Percentiles rank a stretch among this genome's conserved stretches.
Evolutionary conservation across 208 protist species (phyloP).

Genomic region (Strigomonas culicis): DNA sequence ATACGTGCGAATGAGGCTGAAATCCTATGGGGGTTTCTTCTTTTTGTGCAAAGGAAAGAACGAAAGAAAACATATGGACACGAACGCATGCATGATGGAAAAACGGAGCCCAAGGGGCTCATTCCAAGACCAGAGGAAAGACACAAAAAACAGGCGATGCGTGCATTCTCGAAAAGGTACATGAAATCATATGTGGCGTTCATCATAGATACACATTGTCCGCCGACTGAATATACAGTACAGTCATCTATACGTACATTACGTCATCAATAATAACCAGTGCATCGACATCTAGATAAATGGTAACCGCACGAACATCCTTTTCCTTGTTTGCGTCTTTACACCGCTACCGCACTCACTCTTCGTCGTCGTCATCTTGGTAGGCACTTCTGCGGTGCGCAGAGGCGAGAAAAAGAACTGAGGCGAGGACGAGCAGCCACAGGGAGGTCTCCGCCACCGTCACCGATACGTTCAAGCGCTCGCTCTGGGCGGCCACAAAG

Average conservation of each 20-base stretch:
- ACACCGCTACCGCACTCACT: conserved; percentile 12
- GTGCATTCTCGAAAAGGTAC: too few species aligned
- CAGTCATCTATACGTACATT: too few species aligned
- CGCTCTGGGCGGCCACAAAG: conserved; percentile 14
- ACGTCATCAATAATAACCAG: too few species aligned
- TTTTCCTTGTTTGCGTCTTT: neutral
- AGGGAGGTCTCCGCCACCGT: conserved; percentile 27
- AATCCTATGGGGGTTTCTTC: too few species aligned
- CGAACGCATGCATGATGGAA: too few species aligned
- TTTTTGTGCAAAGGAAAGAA: neutral
- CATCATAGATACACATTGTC: too few species aligned
- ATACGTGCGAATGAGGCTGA: too few species aligned
- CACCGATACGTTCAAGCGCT: neutral
- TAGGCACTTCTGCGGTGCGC: conserved; percentile 22
- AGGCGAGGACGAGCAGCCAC: conserved; percentile 27
- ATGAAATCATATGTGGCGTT: too few species aligned
- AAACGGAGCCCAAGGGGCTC: neutral
- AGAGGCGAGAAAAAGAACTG: conserved; percentile 25
- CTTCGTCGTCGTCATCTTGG: conserved; percentile 22
- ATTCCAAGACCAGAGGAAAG: neutral
- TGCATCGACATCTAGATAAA: too few species aligned
- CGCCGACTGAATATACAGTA: too few species aligned
- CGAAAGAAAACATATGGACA: neutral
- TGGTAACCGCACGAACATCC: neutral
- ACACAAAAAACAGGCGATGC: too few species aligned